Percentiles rank a stretch among this genome's conserved stretches.
Conservation (phyloP, 768 basidiomycete genomes). For the Hericium erinaceus region DNA sequence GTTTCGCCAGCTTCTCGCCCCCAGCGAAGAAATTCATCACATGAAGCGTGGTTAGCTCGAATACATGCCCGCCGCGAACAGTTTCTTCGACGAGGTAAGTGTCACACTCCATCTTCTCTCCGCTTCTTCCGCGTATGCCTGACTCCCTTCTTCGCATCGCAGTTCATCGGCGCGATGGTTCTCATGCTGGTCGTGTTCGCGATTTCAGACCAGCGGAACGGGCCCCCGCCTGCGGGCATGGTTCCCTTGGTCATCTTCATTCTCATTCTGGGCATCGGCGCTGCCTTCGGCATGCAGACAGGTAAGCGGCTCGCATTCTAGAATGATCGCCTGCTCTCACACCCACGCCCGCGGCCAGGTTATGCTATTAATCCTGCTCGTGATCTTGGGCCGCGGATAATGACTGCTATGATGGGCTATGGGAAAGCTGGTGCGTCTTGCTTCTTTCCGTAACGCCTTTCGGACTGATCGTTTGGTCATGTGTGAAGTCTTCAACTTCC, state of each 20-base stretch:
- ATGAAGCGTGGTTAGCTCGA: conserved; percentile 19
- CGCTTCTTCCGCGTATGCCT: neutral
- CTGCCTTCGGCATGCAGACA: conserved; percentile 56
- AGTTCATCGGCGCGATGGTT: conserved; percentile 44
- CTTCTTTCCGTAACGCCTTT: neutral
- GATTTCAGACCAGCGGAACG: conserved; percentile 43
- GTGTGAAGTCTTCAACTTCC: conserved; percentile 29
- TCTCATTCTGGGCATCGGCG: conserved; percentile 46
- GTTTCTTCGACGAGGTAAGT: conserved; percentile 38
- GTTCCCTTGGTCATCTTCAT: conserved; percentile 34
- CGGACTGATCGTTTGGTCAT: neutral
- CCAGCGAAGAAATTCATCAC: neutral
- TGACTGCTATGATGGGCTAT: conserved; percentile 56
- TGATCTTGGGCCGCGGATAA: conserved; percentile 58
- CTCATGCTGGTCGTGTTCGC: conserved; percentile 48
- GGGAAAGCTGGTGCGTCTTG: neutral
- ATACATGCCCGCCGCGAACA: conserved; percentile 32
- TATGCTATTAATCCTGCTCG: conserved; percentile 65
- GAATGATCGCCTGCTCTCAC: neutral
- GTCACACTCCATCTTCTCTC: neutral
- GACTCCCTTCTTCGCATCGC: neutral
- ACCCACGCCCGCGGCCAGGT: conserved; percentile 21
- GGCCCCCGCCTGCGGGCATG: conserved; percentile 38
- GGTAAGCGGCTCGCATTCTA: conserved; percentile 1
- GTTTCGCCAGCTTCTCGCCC: neutral